Base-by-base conservation (phyloP, 2,329 filamentous ascomycete species). In the Xylariomycetidae sp. region DNA sequence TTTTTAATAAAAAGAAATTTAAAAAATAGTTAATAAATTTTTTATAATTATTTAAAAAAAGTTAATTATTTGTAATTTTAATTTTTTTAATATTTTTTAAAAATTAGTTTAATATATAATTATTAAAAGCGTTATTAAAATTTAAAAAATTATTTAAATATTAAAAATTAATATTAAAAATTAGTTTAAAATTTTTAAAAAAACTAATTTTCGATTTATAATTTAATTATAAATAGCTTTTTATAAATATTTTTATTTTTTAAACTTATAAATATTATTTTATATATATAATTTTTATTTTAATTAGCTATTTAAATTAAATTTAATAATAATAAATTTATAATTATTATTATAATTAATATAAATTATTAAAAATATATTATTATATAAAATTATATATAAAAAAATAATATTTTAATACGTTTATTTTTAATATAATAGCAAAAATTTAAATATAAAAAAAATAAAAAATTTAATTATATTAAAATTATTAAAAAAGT, bases 1-100 rank as follows among this genome's bases (percentile, higher is more conserved):
- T 23, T 23, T 31, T 31, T 31, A 31, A 31, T 13, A 31, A n/a
- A 23, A 31, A 16, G 22, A 23, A 20, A 14, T 31, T 22, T 22
- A 25, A 23, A 22, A 31, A 22, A 31, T 23, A 11, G 25, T 13
- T 15, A 22, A 31, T 8, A 31, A 16, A 6, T 13, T 22, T 31
- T 31, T 22, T 19, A 31, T 23, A 19, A 31, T 25, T 31, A 25
- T 25, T 23, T 31, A n/a, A 6, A 22, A 23, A n/a, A 31, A 6
- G 16, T 31, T 31, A 22, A n/a, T 20, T 31, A 31, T 7, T 14
- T 10, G 13, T 31, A n/a, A n/a, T n/a, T n/a, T n/a, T n/a, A n/a
- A n/a, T n/a, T n/a, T n/a, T n/a, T n/a, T n/a, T n/a, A n/a, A n/a
- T n/a, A n/a, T n/a, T n/a, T n/a, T 22, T 16, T 13, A 10, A n/a